Evolutionary conservation across 495 filamentous ascomycete genomes (phyloP).

Genomic region (Xanthoparmelia taractica): DNA sequence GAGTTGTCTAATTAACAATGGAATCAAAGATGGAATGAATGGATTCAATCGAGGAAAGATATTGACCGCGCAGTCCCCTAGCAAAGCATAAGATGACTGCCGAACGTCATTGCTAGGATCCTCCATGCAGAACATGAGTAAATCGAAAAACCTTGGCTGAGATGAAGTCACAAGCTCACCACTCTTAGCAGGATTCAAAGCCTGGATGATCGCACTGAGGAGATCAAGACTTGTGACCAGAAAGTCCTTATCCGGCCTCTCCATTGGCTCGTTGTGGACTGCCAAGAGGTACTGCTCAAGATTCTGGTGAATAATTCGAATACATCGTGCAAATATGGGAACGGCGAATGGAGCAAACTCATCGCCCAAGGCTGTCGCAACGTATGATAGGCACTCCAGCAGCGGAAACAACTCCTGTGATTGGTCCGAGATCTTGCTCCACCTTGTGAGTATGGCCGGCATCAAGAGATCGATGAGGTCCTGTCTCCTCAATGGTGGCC

Average conservation of each 20-base stretch:
- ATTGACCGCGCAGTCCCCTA: constrained; percentile 94
- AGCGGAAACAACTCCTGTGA: constrained; percentile 92
- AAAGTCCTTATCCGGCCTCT: constrained; percentile 93
- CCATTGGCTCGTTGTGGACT: constrained; percentile 55
- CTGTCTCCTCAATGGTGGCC: constrained; percentile 65
- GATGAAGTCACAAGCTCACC: constrained; percentile 64
- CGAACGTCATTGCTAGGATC: constrained; percentile 87
- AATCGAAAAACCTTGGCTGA: constrained; percentile 78
- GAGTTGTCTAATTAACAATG: constrained; percentile 75
- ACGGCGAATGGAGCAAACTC: constrained; percentile 75
- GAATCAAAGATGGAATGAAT: constrained; percentile 63
- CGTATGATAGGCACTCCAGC: constrained; percentile 89
- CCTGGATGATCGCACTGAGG: constrained; percentile 88
- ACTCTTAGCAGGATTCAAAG: constrained; percentile 67
- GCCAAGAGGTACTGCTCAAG: constrained; percentile 66
- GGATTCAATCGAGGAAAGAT: constrained; percentile 77
- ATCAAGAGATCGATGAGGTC: constrained; percentile 79
- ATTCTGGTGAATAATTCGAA: constrained; percentile 84
- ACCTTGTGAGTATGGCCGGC: constrained; percentile 86
- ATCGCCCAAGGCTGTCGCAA: constrained; percentile 77
- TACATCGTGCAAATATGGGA: constrained; percentile 78
- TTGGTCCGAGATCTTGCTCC: constrained; percentile 79
- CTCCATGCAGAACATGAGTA: constrained; percentile 87
- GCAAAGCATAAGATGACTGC: constrained; percentile 90
- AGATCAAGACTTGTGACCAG: constrained; percentile 93